These are phyloP conservation scores for Jaenimonas drosophilae DNA, from an alignment of 208 protist species.

Conservation along the genomic window DNA sequence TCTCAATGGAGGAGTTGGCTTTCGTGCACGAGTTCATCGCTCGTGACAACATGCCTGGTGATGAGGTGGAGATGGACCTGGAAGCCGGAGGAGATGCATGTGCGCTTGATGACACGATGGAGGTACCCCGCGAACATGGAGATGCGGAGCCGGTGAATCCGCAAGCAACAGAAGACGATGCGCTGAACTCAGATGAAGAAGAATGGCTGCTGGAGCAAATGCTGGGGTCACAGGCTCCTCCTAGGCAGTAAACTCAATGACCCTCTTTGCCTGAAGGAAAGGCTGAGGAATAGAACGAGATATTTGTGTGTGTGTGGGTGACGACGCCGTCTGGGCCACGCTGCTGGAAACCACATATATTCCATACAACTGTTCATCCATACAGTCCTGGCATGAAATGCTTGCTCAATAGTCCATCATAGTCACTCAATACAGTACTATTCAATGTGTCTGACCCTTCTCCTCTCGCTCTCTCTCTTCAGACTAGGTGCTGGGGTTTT, in stretches of 20 bases:
- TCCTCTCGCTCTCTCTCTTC: no score
- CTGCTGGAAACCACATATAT: no score
- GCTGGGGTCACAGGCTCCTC: slow-evolving; percentile 13
- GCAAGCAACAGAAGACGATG: slow-evolving; percentile 50
- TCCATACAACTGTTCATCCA: no score
- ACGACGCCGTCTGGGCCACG: no score
- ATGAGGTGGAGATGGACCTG: slow-evolving; percentile 1
- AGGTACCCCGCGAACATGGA: slow-evolving; percentile 5
- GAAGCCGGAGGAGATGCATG: not conserved
- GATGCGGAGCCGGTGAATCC: slow-evolving; percentile 16
- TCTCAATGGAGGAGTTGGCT: slow-evolving; percentile 24
- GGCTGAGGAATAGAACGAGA: not conserved
- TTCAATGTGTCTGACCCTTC: no score
- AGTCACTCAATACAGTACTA: no score
- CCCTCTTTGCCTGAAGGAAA: not conserved
- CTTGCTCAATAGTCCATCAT: no score
- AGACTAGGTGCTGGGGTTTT: no score
- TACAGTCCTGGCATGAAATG: no score
- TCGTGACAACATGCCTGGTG: not conserved
- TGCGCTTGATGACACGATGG: slow-evolving; percentile 4
- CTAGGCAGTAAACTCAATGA: not conserved
- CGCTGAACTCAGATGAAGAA: slow-evolving; percentile 60
- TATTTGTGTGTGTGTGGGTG: no score
- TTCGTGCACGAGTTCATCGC: slow-evolving; percentile 22
- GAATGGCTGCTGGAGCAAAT: slow-evolving; percentile 81